Evolutionary conservation across 208 protist species (phyloP).

Genomic region (Acanthamoeba quina): DNA sequence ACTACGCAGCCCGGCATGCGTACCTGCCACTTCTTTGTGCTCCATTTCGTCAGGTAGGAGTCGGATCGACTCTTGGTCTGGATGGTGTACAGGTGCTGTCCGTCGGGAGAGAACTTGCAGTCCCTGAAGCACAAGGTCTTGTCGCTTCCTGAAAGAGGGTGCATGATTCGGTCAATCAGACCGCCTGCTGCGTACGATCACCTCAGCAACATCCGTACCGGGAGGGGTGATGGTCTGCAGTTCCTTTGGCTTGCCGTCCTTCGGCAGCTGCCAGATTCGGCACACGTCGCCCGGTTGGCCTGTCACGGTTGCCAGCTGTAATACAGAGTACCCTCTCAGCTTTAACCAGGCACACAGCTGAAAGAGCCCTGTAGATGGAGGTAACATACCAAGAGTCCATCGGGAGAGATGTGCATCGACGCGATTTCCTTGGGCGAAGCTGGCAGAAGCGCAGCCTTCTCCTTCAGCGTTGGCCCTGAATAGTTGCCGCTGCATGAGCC

Average conservation of each 20-base stretch:
- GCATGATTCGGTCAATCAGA: not conserved
- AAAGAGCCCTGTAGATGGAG: not conserved
- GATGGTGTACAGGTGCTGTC: slow-evolving; percentile 45
- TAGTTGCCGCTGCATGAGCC: not conserved
- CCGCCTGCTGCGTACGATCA: not conserved
- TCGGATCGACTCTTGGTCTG: slow-evolving; percentile 72
- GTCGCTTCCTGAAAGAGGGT: not conserved
- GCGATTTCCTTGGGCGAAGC: slow-evolving; percentile 21
- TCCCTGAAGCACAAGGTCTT: slow-evolving; percentile 65
- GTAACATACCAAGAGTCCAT: slow-evolving; percentile 2
- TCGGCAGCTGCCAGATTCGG: not conserved
- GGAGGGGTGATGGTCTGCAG: not conserved
- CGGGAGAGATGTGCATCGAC: slow-evolving; percentile 52
- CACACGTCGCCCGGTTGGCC: slow-evolving; percentile 15
- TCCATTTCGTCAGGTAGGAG: slow-evolving; percentile 68
- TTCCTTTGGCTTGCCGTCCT: slow-evolving; percentile 22
- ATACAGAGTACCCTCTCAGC: not conserved
- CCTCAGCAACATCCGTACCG: not conserved
- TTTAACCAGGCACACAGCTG: not conserved
- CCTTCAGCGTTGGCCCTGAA: slow-evolving; percentile 31
- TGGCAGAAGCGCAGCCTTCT: not conserved
- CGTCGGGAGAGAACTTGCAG: slow-evolving; percentile 70
- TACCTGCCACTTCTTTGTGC: slow-evolving; percentile 19
- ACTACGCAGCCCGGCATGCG: not conserved
- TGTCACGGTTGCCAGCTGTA: slow-evolving; percentile 34